Percentiles rank a stretch among this genome's conserved stretches.
Conservation (phyloP, 2,329 filamentous ascomycete species). For the Colletotrichum cordylinicola region DNA sequence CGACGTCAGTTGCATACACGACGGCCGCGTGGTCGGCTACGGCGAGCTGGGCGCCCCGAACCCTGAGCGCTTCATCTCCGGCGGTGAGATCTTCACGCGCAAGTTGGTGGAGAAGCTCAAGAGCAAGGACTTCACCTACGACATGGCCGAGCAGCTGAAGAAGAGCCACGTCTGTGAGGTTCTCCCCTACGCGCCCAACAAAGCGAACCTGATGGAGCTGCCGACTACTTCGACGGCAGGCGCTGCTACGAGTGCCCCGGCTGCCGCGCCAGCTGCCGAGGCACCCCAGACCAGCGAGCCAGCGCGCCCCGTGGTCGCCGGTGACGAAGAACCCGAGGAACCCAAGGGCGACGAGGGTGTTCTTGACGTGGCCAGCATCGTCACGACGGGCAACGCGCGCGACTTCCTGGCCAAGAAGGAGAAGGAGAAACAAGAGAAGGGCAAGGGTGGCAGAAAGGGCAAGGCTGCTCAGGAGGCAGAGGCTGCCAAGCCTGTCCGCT, state of each 20-base stretch:
- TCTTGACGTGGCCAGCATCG: slow-evolving; percentile 83
- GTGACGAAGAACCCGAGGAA: slow-evolving; percentile 39
- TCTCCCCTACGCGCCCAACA: slow-evolving; percentile 58
- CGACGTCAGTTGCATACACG: slow-evolving; percentile 88
- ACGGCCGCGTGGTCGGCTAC: slow-evolving; percentile 76
- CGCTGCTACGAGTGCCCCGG: slow-evolving; percentile 8
- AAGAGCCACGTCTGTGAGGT: slow-evolving; percentile 72
- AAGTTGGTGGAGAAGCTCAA: slow-evolving; percentile 72
- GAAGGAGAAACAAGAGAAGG: slow-evolving; percentile 72
- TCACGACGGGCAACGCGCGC: slow-evolving; percentile 80
- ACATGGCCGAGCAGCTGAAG: slow-evolving; percentile 76
- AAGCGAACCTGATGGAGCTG: slow-evolving; percentile 52
- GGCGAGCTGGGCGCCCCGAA: slow-evolving; percentile 66
- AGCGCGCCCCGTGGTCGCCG: slow-evolving; percentile 23
- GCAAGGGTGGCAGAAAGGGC: slow-evolving; percentile 57
- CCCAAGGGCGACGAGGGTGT: slow-evolving; percentile 66
- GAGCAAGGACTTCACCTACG: slow-evolving; percentile 62
- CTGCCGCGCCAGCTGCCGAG: slow-evolving; percentile 35
- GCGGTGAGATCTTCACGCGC: slow-evolving; percentile 86
- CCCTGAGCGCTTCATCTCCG: slow-evolving; percentile 62
- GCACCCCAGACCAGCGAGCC: slow-evolving; percentile 38
- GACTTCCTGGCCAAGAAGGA: slow-evolving; percentile 86
- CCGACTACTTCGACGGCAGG: slow-evolving; percentile 39
- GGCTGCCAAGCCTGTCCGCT: slow-evolving; percentile 59
- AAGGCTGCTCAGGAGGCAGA: slow-evolving; percentile 66